These are phyloP conservation scores for Corinectria fuckeliana DNA, from an alignment of 2,329 filamentous ascomycete genomes.

Conservation along the genomic window DNA sequence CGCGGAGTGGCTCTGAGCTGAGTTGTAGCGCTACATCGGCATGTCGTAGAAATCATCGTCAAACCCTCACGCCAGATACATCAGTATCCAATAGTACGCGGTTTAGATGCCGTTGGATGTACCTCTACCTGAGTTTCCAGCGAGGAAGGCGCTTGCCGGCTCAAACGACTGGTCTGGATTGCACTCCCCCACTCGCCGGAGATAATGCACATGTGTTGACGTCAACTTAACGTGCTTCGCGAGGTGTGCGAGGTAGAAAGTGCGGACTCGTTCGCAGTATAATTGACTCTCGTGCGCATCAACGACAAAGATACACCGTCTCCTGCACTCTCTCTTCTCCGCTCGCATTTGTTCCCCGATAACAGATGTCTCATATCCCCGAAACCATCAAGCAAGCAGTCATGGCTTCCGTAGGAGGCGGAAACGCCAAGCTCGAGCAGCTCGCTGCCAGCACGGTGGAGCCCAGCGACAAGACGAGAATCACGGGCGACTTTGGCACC, in stretches of 20 bases:
- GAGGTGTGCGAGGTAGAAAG: not conserved
- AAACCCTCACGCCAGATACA: too few species aligned
- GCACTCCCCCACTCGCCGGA: conserved; percentile 4
- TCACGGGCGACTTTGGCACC: conserved; percentile 80
- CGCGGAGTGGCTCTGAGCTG: too few species aligned
- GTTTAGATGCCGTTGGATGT: not conserved
- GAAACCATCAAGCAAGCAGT: conserved; percentile 48
- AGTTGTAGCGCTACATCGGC: not conserved
- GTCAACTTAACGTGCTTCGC: conserved; percentile 22
- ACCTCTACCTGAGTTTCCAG: conserved; percentile 16
- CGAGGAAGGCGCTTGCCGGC: not conserved
- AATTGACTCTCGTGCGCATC: too few species aligned
- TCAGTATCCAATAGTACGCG: too few species aligned
- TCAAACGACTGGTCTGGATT: not conserved
- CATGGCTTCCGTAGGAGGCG: conserved; percentile 48
- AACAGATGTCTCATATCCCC: conserved; percentile 34
- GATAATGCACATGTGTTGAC: conserved; percentile 25
- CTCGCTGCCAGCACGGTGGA: conserved; percentile 65
- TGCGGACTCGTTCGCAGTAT: too few species aligned
- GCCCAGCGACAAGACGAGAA: conserved; percentile 61
- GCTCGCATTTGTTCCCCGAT: not conserved
- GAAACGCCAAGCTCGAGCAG: conserved; percentile 64
- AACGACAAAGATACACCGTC: too few species aligned
- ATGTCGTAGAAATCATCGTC: not conserved
- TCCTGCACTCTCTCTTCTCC: not conserved